Conservation (phyloP, 2,329 filamentous ascomycete species). For the Stemphylium lycopersici region DNA sequence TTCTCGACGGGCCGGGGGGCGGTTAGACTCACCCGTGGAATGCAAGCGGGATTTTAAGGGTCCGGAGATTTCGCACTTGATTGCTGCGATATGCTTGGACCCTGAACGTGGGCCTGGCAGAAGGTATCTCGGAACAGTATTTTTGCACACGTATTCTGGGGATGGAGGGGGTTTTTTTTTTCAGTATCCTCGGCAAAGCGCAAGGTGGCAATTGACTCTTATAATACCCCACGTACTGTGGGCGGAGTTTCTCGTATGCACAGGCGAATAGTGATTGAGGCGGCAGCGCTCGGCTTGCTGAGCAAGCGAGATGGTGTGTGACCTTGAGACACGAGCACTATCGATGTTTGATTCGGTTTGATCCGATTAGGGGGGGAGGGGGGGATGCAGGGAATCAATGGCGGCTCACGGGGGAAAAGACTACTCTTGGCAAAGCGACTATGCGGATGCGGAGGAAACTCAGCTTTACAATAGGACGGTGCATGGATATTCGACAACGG, state of each 20-base stretch:
- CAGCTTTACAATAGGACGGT: neutral
- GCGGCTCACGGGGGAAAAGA: constrained; percentile 10
- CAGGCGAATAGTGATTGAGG: constrained; percentile 17
- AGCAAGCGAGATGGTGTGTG: constrained; percentile 19
- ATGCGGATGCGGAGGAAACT: constrained; percentile 3
- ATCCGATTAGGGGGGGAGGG: too few relatives aligned
- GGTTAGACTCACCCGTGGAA: constrained; percentile 23
- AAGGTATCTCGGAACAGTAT: neutral
- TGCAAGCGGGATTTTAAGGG: constrained; percentile 12
- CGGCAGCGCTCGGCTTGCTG: constrained; percentile 24
- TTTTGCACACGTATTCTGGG: too few relatives aligned
- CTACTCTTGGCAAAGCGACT: constrained; percentile 3
- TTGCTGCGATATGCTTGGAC: constrained; percentile 2
- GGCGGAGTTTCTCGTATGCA: constrained; percentile 18
- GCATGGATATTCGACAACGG: constrained; percentile 11
- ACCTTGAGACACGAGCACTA: constrained; percentile 20
- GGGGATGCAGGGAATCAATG: constrained; percentile 7
- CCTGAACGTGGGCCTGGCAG: neutral
- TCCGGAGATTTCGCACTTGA: constrained; percentile 7
- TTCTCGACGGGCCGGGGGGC: constrained; percentile 11
- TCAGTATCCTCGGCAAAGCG: constrained; percentile 5
- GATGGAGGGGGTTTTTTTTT: too few relatives aligned
- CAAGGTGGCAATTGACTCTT: constrained; percentile 14
- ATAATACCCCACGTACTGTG: constrained; percentile 18
- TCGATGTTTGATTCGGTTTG: constrained; percentile 17